Percentiles rank a stretch among this genome's conserved stretches.
Evolutionary conservation across 371 early-diverging fungal species (phyloP).

Genomic region (Capillidium heterosporum): DNA sequence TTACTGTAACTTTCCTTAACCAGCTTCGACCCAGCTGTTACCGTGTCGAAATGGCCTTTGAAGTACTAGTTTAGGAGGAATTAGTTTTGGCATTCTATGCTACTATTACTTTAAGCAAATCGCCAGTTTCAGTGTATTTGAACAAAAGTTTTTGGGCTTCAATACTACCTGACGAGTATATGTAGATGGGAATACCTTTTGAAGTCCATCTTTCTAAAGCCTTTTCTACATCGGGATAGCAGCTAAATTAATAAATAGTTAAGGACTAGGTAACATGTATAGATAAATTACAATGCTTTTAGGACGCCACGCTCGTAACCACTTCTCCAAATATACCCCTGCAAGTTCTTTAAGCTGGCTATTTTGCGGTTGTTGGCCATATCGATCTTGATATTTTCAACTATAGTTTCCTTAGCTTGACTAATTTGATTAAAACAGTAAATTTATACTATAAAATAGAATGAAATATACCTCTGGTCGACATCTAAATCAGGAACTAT

Average conservation of each 20-base stretch:
- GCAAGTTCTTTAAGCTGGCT: slow-evolving; percentile 74
- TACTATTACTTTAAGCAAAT: slow-evolving; percentile 36
- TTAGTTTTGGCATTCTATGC: not conserved
- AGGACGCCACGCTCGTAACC: slow-evolving; percentile 64
- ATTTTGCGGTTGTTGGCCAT: slow-evolving; percentile 73
- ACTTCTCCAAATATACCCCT: slow-evolving; percentile 85
- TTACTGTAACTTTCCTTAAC: slow-evolving; percentile 41
- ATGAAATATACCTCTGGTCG: not conserved
- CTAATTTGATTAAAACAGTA: not conserved
- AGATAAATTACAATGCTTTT: slow-evolving; percentile 41
- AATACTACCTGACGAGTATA: slow-evolving; percentile 89
- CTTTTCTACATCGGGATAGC: slow-evolving; percentile 70
- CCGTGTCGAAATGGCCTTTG: slow-evolving; percentile 77
- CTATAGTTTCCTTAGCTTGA: slow-evolving; percentile 33
- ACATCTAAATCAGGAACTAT: not conserved
- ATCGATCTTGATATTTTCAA: slow-evolving; percentile 55
- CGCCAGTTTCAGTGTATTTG: slow-evolving; percentile 61
- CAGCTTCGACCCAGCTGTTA: slow-evolving; percentile 49
- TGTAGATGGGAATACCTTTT: slow-evolving; percentile 45
- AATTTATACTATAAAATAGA: too few relatives aligned
- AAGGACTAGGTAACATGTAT: not conserved
- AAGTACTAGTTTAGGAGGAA: slow-evolving; percentile 34
- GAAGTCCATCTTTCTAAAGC: slow-evolving; percentile 47
- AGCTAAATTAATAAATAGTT: slow-evolving; percentile 17
- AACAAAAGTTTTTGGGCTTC: slow-evolving; percentile 83